Percentiles rank a stretch among this genome's conserved stretches.
Evolutionary conservation across 768 basidiomycete genomes (phyloP).

Genomic region (Amanita rubescens): DNA sequence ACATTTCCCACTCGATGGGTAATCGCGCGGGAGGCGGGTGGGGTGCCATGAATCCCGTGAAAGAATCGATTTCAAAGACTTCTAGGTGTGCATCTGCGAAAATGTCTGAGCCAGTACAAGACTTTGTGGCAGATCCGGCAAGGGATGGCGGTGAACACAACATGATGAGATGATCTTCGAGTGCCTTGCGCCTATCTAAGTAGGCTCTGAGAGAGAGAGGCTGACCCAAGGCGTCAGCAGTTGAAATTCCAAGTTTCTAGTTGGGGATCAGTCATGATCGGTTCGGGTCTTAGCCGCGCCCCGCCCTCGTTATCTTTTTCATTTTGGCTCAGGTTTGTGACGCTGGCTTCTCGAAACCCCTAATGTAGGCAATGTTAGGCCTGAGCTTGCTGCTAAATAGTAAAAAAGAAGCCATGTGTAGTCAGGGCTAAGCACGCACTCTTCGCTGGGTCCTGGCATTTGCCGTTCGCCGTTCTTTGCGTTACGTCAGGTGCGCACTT

Average conservation of each 20-base stretch:
- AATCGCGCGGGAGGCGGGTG: constrained; percentile 60
- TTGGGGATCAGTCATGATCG: neutral
- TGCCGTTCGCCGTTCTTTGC: no score
- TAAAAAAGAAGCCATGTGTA: no score
- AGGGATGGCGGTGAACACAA: neutral
- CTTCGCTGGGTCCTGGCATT: no score
- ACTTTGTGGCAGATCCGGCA: no score
- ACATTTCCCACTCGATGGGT: constrained; percentile 54
- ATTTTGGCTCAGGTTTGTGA: no score
- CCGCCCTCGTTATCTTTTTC: neutral
- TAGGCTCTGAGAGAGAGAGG: neutral
- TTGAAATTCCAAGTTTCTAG: neutral
- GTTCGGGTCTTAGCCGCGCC: neutral
- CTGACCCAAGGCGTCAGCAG: neutral
- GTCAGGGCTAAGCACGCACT: no score
- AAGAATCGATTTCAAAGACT: constrained; percentile 85
- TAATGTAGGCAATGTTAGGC: no score
- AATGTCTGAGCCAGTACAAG: neutral
- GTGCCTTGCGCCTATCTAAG: no score
- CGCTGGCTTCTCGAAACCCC: no score
- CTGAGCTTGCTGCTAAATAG: no score
- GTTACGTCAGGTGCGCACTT: no score
- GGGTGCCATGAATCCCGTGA: constrained; percentile 89
- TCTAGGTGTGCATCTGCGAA: neutral
- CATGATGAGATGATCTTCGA: neutral